Percentiles rank a stretch among this genome's conserved stretches.
Evolutionary conservation across 2,329 filamentous ascomycete species (phyloP).

Genomic region (Calonectria naviculata): DNA sequence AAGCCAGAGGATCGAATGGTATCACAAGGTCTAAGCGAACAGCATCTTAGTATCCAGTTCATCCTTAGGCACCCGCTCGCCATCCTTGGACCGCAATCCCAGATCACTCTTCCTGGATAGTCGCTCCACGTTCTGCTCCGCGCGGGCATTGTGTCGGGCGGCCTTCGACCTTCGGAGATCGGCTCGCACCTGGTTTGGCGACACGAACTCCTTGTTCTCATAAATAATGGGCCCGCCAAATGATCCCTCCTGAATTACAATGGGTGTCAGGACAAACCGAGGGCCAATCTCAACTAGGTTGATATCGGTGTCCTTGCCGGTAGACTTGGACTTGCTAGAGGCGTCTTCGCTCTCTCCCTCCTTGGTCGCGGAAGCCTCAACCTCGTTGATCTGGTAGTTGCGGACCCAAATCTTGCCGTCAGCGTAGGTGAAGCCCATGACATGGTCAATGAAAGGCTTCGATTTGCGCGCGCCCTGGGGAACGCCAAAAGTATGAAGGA

Average conservation of each 20-base stretch:
- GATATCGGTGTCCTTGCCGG: constrained; percentile 75
- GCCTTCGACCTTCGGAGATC: constrained; percentile 84
- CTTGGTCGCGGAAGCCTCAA: constrained; percentile 68
- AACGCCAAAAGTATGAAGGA: constrained; percentile 91
- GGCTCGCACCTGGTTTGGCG: constrained; percentile 91
- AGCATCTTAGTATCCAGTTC: constrained; percentile 81
- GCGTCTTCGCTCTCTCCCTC: constrained; percentile 56
- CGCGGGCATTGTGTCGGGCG: constrained; percentile 79
- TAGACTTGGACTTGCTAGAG: constrained; percentile 51
- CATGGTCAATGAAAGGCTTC: constrained; percentile 96
- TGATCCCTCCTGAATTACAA: constrained; percentile 93
- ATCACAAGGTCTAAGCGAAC: constrained; percentile 69
- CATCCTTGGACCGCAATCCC: constrained; percentile 76
- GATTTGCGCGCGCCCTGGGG: constrained; percentile 88
- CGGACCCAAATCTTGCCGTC: constrained; percentile 97
- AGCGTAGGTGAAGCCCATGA: constrained; percentile 90
- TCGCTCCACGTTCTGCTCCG: constrained; percentile 79
- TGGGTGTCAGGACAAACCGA: constrained; percentile 91
- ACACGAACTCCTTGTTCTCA: constrained; percentile 97
- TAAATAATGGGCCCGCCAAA: constrained; percentile 98
- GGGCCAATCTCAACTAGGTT: constrained; percentile 93
- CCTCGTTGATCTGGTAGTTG: constrained; percentile 92
- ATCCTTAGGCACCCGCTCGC: constrained; percentile 70
- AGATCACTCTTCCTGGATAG: constrained; percentile 80
- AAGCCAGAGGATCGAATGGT: constrained; percentile 42